A percentile compares a stretch with the other conserved stretches of the same genome.
These are phyloP conservation scores for Peterozyma xylosa DNA, from an alignment of 805 yeast species.

Conservation along the genomic window DNA sequence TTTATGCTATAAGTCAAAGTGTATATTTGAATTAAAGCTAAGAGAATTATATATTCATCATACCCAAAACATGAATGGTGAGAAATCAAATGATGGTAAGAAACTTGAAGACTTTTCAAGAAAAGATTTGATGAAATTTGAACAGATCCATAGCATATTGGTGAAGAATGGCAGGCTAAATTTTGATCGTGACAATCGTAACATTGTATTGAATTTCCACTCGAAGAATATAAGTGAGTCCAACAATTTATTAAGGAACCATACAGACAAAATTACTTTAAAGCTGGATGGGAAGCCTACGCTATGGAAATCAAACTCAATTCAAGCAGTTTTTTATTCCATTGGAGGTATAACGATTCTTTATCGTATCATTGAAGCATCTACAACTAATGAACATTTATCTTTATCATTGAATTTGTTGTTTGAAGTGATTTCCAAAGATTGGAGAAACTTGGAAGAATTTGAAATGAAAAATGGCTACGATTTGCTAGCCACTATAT, in stretches of 20 bases:
- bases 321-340: constrained; percentile 22
- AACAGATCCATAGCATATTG: constrained; percentile 6
- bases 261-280: background rate
- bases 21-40: constrained; percentile 5
- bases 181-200: constrained; percentile 1
- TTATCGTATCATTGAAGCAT: constrained; percentile 36
- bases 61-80: constrained; percentile 8
- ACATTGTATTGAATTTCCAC: constrained; percentile 15
- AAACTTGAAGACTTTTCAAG: constrained; percentile 8
- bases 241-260: constrained; percentile 8
- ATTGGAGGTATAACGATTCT: constrained; percentile 47
- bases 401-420: constrained; percentile 30
- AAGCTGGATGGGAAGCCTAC: background rate
- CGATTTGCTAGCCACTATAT: constrained; percentile 44
- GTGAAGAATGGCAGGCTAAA: constrained; percentile 9
- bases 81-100: background rate
- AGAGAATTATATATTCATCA: constrained; percentile 10
- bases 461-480: constrained; percentile 57
- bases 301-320: constrained; percentile 1
- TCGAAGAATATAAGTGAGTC: constrained; percentile 11
- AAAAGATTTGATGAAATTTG: constrained; percentile 7
- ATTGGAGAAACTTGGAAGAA: constrained; percentile 47
- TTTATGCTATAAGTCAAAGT: constrained; percentile 22
- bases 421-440: constrained; percentile 33
- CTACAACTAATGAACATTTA: constrained; percentile 26